These are phyloP conservation scores for Coniochaeta sp. DNA, from an alignment of 2,329 filamentous ascomycete genomes.

Conservation along the genomic window DNA sequence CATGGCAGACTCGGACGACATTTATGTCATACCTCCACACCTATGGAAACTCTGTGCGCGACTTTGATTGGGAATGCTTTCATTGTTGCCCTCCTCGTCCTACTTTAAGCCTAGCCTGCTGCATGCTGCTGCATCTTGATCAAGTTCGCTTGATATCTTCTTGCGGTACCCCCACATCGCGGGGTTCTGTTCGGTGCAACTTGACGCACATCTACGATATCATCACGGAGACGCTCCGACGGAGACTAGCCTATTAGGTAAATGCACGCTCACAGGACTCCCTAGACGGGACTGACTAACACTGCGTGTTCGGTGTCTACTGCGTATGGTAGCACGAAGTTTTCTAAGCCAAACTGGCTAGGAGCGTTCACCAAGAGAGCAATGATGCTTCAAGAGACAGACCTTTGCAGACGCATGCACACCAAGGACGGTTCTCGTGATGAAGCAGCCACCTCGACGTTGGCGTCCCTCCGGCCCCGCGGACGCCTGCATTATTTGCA, in stretches of 20 bases:
- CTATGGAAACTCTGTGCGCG: neutral
- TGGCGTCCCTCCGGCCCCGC: neutral
- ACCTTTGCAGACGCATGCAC: neutral
- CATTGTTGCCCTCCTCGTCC: neutral
- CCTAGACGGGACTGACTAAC: too few species aligned
- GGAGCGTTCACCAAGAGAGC: too few species aligned
- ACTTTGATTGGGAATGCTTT: constrained; percentile 7
- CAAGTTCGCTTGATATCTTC: neutral
- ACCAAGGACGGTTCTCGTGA: neutral
- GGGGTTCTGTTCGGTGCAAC: neutral
- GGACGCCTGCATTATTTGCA: neutral
- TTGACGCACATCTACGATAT: neutral
- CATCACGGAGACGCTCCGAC: neutral
- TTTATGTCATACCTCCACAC: constrained; percentile 16
- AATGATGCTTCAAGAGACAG: neutral
- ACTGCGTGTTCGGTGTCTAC: too few species aligned
- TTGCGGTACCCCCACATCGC: neutral
- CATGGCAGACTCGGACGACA: constrained; percentile 1
- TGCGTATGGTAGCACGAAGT: too few species aligned
- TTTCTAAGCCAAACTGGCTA: too few species aligned
- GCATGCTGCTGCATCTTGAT: neutral
- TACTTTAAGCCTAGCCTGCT: constrained; percentile 2
- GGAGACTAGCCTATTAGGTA: neutral
- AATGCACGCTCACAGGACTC: too few species aligned
- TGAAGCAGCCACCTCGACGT: neutral